Evolutionary conservation across 805 yeast genomes (phyloP).

Genomic region (Blastobotrys chiropterorum): DNA sequence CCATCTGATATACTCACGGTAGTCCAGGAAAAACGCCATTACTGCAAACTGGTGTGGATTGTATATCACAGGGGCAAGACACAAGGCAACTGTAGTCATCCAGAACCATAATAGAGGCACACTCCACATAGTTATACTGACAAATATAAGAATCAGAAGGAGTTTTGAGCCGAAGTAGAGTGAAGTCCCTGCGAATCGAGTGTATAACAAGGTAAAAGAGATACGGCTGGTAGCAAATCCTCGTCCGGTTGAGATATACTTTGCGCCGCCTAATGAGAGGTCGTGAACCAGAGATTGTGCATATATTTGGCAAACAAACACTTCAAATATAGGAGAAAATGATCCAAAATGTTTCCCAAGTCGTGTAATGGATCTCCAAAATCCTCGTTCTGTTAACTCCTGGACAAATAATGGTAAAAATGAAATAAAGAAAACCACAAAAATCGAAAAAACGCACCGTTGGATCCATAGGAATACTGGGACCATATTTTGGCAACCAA

Average conservation of each 20-base stretch:
- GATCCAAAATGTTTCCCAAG: slow-evolving; percentile 72
- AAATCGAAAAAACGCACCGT: slow-evolving; percentile 80
- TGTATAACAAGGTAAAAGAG: slow-evolving; percentile 64
- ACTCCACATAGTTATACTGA: slow-evolving; percentile 84
- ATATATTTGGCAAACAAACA: slow-evolving; percentile 89
- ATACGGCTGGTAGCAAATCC: slow-evolving; percentile 85
- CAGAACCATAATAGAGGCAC: slow-evolving; percentile 95
- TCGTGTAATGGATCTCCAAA: slow-evolving; percentile 65
- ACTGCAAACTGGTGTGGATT: slow-evolving; percentile 97
- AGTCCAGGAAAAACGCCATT: slow-evolving; percentile 94
- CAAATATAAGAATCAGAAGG: slow-evolving; percentile 64
- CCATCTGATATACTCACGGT: slow-evolving; percentile 90
- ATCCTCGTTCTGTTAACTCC: slow-evolving; percentile 81
- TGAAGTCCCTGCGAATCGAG: slow-evolving; percentile 69
- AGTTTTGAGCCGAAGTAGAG: slow-evolving; percentile 73
- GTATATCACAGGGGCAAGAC: slow-evolving; percentile 89
- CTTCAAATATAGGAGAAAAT: slow-evolving; percentile 87
- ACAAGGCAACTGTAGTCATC: slow-evolving; percentile 82
- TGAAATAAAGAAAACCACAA: slow-evolving; percentile 88
- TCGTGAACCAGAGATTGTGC: slow-evolving; percentile 71
- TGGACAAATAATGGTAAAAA: slow-evolving; percentile 84
- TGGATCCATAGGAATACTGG: slow-evolving; percentile 91
- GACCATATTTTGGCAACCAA: slow-evolving; percentile 77
- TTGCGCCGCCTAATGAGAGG: slow-evolving; percentile 85
- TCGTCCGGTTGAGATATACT: slow-evolving; percentile 87